These are phyloP conservation scores for Dysphania ambrosioides DNA, from an alignment of 148 eudicot species.

Conservation along the genomic window DNA sequence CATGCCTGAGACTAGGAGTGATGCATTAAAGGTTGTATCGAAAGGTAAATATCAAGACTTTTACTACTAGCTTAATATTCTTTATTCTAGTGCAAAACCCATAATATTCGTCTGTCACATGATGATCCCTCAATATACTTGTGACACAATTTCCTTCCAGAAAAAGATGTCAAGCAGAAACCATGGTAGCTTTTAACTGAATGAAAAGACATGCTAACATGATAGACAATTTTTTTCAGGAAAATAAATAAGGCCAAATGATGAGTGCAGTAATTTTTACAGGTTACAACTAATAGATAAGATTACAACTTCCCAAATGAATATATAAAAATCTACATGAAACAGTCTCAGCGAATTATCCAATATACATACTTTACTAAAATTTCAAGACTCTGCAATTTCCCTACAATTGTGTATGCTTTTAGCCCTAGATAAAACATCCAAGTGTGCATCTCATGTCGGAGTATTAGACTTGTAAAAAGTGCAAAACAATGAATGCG, in stretches of 20 bases:
- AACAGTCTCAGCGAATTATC: not conserved
- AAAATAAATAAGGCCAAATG: not conserved
- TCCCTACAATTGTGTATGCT: too few relatives aligned
- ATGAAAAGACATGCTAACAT: not conserved
- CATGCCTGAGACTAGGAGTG: not conserved
- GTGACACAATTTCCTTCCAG: not conserved
- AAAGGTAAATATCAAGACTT: not conserved
- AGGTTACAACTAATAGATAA: not conserved
- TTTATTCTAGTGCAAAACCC: not conserved
- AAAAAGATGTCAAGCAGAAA: slow-evolving; percentile 1
- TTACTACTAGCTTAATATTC: not conserved
- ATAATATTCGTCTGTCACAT: not conserved
- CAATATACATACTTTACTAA: not conserved
- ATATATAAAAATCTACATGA: not conserved
- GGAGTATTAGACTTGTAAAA: not conserved
- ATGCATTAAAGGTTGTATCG: not conserved
- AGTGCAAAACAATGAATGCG: not conserved
- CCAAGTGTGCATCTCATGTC: not conserved
- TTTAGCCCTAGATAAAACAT: too few relatives aligned
- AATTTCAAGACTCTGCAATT: too few relatives aligned
- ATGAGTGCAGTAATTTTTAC: not conserved
- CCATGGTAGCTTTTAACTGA: not conserved
- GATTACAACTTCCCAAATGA: not conserved
- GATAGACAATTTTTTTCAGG: not conserved
- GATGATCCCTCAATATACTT: not conserved